Evolutionary conservation across 441 rosid species (phyloP).

Genomic region (Eutrema salsugineum): DNA sequence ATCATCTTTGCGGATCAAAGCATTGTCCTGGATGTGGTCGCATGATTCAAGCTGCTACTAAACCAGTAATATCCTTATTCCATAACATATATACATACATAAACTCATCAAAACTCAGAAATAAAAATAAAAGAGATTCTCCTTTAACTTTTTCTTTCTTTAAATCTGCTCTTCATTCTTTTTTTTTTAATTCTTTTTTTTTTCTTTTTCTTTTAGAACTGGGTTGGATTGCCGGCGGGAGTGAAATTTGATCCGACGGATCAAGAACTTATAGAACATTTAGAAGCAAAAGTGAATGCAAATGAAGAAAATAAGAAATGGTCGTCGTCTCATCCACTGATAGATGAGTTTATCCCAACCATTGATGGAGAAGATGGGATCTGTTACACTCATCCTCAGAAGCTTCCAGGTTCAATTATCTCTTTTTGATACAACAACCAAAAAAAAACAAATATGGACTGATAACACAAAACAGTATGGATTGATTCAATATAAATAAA

Average conservation of each 20-base stretch:
- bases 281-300: slow-evolving; percentile 88
- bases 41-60: slow-evolving; percentile 65
- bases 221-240: slow-evolving; percentile 98
- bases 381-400: slow-evolving; percentile 97
- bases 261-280: slow-evolving; percentile 93
- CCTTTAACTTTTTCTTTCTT: slow-evolving; percentile 22
- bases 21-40: slow-evolving; percentile 94
- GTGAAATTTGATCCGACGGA: slow-evolving; percentile 98
- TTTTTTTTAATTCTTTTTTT: background rate
- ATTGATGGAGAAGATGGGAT: slow-evolving; percentile 98
- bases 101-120: background rate
- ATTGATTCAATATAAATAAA: background rate
- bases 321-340: slow-evolving; percentile 72
- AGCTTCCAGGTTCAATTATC: slow-evolving; percentile 75
- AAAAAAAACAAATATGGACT: background rate
- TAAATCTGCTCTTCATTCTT: background rate
- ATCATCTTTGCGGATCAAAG: slow-evolving; percentile 73
- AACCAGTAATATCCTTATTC: slow-evolving; percentile 52
- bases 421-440: slow-evolving; percentile 11
- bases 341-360: slow-evolving; percentile 94
- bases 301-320: slow-evolving; percentile 27
- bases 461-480: slow-evolving; percentile 20
- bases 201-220: slow-evolving; percentile 44
- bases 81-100: background rate
- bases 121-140: slow-evolving; percentile 1